These are phyloP conservation scores for Alisma plantagoaquatica DNA, from an alignment of 106 monocot genomes.

Conservation along the genomic window DNA sequence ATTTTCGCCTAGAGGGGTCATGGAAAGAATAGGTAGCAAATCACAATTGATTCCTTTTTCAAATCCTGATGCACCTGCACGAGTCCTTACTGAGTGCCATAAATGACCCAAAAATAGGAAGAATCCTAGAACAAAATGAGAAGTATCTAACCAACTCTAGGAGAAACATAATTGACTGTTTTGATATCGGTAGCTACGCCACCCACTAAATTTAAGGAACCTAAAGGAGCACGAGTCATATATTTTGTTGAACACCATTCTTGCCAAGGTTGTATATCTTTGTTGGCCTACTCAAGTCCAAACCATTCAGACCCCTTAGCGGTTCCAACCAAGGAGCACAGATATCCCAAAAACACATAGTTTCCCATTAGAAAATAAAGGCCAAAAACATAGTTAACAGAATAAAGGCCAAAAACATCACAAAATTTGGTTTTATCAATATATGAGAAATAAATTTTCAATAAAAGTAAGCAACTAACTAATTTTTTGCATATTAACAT, in stretches of 20 bases:
- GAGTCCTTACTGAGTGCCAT: constrained; percentile 11
- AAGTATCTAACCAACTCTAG: neutral
- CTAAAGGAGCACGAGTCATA: constrained; percentile 7
- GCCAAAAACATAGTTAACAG: too few relatives aligned
- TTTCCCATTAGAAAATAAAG: constrained; percentile 9
- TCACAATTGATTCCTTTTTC: constrained; percentile 17
- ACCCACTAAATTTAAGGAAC: constrained; percentile 10
- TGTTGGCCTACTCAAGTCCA: constrained; percentile 12
- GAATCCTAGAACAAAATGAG: constrained; percentile 1
- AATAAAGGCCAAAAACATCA: too few relatives aligned
- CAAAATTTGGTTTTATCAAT: too few relatives aligned
- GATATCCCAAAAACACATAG: constrained; percentile 2
- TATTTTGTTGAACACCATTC: constrained; percentile 6
- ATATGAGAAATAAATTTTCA: too few relatives aligned
- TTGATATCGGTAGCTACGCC: constrained; percentile 1
- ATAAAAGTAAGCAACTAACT: too few relatives aligned
- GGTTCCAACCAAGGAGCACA: constrained; percentile 2
- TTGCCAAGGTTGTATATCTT: constrained; percentile 9
- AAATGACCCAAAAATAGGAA: constrained; percentile 6
- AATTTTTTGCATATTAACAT: too few relatives aligned
- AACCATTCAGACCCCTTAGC: constrained; percentile 15
- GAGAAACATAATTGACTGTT: neutral
- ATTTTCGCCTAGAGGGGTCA: constrained; percentile 9
- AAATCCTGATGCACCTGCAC: constrained; percentile 14
- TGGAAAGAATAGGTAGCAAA: constrained; percentile 14